These are phyloP conservation scores for Trametes gibbosa DNA, from an alignment of 768 basidiomycete species.

Conservation along the genomic window DNA sequence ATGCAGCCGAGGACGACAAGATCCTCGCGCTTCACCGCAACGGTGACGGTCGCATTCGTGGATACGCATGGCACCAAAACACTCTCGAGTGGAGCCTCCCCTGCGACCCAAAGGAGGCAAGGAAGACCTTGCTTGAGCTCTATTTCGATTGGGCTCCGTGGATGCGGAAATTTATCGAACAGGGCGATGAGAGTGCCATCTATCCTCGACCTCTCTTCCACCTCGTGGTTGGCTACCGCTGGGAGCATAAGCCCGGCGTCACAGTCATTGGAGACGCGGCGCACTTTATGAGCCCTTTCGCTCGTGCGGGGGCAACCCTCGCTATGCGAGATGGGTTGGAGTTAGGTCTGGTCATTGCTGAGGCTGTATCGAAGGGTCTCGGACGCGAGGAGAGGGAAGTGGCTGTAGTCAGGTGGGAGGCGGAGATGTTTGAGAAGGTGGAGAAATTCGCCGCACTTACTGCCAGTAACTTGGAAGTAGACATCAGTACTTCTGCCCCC, in stretches of 20 bases:
- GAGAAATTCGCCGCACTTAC: constrained; percentile 1
- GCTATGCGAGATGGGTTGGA: constrained; percentile 31
- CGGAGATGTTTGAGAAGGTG: neutral
- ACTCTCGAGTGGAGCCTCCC: constrained; percentile 1
- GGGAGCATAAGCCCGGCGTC: constrained; percentile 9
- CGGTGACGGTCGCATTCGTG: constrained; percentile 8
- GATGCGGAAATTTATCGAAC: constrained; percentile 1
- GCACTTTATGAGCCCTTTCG: constrained; percentile 38
- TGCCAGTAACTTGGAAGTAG: neutral
- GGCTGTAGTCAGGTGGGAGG: constrained; percentile 1
- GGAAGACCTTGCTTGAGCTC: neutral
- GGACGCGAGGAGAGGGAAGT: constrained; percentile 5
- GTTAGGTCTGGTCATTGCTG: constrained; percentile 11
- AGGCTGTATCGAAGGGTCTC: neutral
- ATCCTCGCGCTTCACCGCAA: constrained; percentile 1
- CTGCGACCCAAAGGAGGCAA: neutral
- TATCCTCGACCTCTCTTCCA: constrained; percentile 13
- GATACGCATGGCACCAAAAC: neutral
- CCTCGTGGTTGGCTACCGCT: constrained; percentile 13
- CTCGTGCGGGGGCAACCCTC: constrained; percentile 37
- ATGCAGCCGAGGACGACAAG: neutral
- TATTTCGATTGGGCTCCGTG: constrained; percentile 5
- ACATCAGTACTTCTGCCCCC: neutral
- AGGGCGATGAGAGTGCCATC: constrained; percentile 1
- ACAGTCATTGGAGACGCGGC: constrained; percentile 31